phyloP scores from a whole-genome alignment of 2,329 filamentous ascomycete genomes.

The Fusarium sp. region DNA sequence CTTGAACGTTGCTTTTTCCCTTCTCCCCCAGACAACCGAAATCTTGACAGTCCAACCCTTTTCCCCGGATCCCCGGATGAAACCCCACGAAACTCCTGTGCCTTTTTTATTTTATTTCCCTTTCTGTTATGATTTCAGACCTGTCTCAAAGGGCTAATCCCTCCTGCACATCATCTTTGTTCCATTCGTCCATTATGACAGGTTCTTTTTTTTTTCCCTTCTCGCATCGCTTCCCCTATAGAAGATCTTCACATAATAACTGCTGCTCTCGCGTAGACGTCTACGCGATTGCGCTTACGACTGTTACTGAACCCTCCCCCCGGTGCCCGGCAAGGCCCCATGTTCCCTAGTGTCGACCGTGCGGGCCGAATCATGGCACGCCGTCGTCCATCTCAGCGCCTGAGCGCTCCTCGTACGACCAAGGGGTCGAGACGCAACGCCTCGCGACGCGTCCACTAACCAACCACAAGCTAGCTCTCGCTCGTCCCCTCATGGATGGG shows the following conservation, averaged over 20 bases:
- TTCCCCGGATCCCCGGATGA: conserved; percentile 8
- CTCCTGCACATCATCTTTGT: background rate
- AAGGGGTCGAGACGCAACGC: background rate
- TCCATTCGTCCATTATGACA: background rate
- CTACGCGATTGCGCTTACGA: background rate
- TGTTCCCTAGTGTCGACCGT: background rate
- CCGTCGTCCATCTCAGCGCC: background rate
- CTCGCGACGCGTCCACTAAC: background rate
- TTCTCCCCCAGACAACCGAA: background rate
- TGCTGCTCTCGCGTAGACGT: background rate
- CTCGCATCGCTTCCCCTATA: background rate
- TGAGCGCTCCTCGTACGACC: conserved; percentile 1
- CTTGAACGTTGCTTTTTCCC: background rate
- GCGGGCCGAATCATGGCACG: background rate
- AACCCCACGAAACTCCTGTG: conserved; percentile 3
- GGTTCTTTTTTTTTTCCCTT: background rate
- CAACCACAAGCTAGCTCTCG: background rate
- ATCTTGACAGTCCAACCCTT: background rate
- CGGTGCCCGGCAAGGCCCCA: background rate
- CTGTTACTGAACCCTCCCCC: background rate
- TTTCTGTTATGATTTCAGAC: conserved; percentile 5
- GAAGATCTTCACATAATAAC: background rate
- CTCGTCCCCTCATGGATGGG: background rate
- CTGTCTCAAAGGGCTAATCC: background rate
- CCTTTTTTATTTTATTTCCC: no score